These are phyloP conservation scores for Gonium pectorale DNA, from an alignment of 139 green algal genomes.

Conservation along the genomic window DNA sequence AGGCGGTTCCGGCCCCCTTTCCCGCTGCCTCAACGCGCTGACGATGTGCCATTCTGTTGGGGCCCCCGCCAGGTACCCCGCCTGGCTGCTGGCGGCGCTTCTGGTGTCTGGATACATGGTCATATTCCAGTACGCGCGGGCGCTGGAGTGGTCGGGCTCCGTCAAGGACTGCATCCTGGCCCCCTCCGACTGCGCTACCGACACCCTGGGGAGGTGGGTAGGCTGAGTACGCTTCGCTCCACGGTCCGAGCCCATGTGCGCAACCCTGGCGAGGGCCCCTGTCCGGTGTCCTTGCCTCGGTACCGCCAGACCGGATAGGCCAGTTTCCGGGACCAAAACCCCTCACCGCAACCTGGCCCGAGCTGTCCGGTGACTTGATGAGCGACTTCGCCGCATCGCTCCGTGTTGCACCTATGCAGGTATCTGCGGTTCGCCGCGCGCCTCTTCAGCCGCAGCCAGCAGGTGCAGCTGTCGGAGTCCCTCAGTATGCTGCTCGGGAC, in stretches of 20 bases:
- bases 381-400: too few species aligned
- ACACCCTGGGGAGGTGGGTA: constrained; percentile 4
- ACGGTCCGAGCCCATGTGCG: too few species aligned
- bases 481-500: neutral
- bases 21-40: too few species aligned
- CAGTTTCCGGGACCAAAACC: too few species aligned
- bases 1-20: too few species aligned
- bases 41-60: too few species aligned
- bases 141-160: constrained; percentile 5
- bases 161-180: neutral
- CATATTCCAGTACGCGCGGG: constrained; percentile 32
- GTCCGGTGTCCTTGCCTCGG: neutral
- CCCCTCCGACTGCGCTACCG: neutral
- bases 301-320: too few species aligned
- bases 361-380: too few species aligned
- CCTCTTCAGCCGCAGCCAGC: neutral
- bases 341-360: too few species aligned
- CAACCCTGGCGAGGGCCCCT: too few species aligned
- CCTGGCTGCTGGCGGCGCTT: constrained; percentile 44
- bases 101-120: constrained; percentile 44
- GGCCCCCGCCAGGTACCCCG: constrained; percentile 27
- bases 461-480: neutral
- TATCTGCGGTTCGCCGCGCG: constrained; percentile 27
- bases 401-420: neutral
- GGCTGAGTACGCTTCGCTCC: too few species aligned